Percentiles rank a stretch among this genome's conserved stretches.
These are phyloP conservation scores for Phytophthora boehmeriae DNA, from an alignment of 352 stramenopile species.

Conservation along the genomic window DNA sequence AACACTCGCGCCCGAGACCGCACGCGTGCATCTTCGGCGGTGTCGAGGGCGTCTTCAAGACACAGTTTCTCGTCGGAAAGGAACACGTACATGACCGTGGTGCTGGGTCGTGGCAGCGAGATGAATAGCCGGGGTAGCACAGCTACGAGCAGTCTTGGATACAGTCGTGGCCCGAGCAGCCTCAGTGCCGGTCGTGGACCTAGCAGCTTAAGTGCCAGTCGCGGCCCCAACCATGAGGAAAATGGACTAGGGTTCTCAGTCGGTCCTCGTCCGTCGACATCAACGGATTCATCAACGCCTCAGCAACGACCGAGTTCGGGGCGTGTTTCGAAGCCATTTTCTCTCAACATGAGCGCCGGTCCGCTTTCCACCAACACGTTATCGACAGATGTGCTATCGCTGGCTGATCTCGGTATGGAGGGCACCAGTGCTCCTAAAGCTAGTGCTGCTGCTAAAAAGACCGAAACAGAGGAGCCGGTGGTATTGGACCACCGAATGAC, in stretches of 20 bases:
- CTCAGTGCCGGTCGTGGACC: conserved; percentile 22
- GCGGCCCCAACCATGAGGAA: conserved; percentile 21
- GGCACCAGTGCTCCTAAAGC: conserved; percentile 10
- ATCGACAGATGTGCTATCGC: conserved; percentile 55
- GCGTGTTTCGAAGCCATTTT: conserved; percentile 25
- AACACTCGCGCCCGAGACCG: conserved; percentile 37
- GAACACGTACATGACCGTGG: conserved; percentile 47
- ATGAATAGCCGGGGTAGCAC: conserved; percentile 30
- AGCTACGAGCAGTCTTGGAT: conserved; percentile 20
- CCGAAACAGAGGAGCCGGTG: conserved; percentile 40
- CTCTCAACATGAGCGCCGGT: conserved; percentile 24
- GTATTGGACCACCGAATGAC: conserved; percentile 52
- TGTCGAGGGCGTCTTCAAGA: conserved; percentile 19
- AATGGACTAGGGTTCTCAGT: conserved; percentile 30
- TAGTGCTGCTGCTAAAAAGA: conserved; percentile 8
- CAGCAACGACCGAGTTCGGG: conserved; percentile 22
- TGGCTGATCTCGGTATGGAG: conserved; percentile 40
- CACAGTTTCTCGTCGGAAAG: conserved; percentile 47
- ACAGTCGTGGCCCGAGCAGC: conserved; percentile 23
- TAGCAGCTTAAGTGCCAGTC: conserved; percentile 29
- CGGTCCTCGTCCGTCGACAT: conserved; percentile 22
- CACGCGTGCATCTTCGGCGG: conserved; percentile 40
- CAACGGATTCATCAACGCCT: conserved; percentile 22
- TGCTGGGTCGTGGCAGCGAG: conserved; percentile 34
- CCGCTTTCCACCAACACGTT: conserved; percentile 21